phyloP scores from a whole-genome alignment of 352 stramenopile species.

The Pythium dissotocum region DNA sequence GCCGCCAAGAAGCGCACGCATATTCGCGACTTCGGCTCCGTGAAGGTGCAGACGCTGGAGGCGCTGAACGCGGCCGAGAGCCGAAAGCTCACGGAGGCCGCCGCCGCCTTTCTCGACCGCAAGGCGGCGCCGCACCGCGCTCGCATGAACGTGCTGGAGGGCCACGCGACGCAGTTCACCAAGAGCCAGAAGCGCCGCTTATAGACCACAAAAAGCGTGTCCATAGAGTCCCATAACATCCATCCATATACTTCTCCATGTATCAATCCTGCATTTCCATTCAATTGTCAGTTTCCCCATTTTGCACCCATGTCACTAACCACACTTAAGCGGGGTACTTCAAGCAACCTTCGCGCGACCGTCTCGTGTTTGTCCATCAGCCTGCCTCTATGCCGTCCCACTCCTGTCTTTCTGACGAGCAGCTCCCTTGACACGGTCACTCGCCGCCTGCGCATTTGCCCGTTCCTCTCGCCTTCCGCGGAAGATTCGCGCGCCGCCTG shows the following conservation, averaged over 20 bases:
- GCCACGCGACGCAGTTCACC: conserved; percentile 65
- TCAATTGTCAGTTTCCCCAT: neutral
- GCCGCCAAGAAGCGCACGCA: conserved; percentile 51
- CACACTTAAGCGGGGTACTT: neutral
- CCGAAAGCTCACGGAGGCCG: conserved; percentile 46
- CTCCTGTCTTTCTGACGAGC: conserved; percentile 19
- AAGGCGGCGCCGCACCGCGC: conserved; percentile 48
- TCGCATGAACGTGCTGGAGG: conserved; percentile 70
- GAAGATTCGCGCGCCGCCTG: conserved; percentile 12
- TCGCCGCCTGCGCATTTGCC: too few species aligned
- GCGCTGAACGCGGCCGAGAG: conserved; percentile 41
- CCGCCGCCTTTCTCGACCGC: conserved; percentile 54
- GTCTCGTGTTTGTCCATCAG: conserved; percentile 4
- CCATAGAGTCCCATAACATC: neutral
- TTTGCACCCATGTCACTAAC: conserved; percentile 12
- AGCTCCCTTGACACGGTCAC: neutral
- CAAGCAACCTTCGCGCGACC: conserved; percentile 12
- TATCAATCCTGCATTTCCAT: neutral
- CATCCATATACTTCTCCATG: neutral
- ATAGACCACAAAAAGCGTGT: conserved; percentile 9
- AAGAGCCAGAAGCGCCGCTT: conserved; percentile 64
- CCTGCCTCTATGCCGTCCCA: conserved; percentile 8
- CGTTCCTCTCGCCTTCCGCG: neutral
- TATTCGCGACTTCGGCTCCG: conserved; percentile 71
- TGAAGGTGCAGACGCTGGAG: conserved; percentile 73